Base-by-base conservation (phyloP, 805 yeast genomes). In the Saccharomycopsis fermentans region DNA sequence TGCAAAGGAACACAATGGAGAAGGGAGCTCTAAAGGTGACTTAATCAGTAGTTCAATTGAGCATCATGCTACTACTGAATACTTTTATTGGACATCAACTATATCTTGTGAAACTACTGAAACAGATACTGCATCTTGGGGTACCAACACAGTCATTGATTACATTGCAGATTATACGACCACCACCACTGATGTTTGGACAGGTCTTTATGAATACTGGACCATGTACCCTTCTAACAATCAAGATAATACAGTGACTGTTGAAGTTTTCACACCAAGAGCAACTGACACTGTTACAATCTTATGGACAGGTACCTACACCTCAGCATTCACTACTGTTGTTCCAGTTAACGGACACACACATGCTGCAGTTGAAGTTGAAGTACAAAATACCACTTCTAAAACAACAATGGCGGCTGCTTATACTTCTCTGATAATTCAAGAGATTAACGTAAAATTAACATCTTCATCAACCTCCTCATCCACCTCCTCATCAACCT, bases 281-380 rank as follows among this genome's bases (percentile, higher is more conserved):
- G n/a, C n/a, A n/a, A n/a, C n/a, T n/a, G n/a, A n/a, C 54, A 58
- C 60, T 27, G n/a, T 21, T 16, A 58, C 60, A 12, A 39, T 36
- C 17, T 5, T 36, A 26, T 58, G 60, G 60, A 54, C 60, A 8
- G 60, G 60, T 36, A 6, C 52, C 24, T 34, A 40, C 27, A 58
- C 60, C 12, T 29, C 52, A 12, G 32, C 56, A 9, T 34, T 27
- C 21, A 43, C 59, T 5, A 26, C 56, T 17, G 29, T 29, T 36
- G 24, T 21, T 14, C 40, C 55, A 17, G 11, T 14, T 8, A 34
- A 52, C 11, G 21, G 14, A 4, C 35, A 39, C 17, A 36, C 26
- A 6, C 34, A 50, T 29, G 58, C 34, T 14, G 35, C 57, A 27
- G 57, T 54, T 35, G 29, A 24, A 34, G 47, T 40, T 39, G 60